Conservation (phyloP, 139 green algal species). For the Bryopsis sp. region DNA sequence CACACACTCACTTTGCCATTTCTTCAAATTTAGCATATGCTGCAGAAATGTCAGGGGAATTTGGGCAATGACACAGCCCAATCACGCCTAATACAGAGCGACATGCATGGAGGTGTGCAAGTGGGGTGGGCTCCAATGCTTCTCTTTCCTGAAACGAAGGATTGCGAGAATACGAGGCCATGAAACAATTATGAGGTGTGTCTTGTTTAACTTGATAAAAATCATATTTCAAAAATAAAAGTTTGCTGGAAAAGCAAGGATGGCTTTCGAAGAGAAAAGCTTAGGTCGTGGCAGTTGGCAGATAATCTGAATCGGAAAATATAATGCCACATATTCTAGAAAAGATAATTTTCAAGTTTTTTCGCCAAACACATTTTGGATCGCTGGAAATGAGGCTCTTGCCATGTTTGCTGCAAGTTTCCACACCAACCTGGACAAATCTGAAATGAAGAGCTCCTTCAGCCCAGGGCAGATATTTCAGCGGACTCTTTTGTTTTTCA, state of each 20-base stretch:
- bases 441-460: slow-evolving; percentile 21
- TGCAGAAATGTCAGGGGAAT: slow-evolving; percentile 8
- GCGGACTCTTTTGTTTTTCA: slow-evolving; percentile 22
- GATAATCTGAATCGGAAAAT: neutral
- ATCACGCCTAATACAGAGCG: slow-evolving; percentile 16
- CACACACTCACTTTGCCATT: slow-evolving; percentile 3
- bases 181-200: neutral
- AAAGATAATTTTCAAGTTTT: neutral
- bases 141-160: neutral
- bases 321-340: neutral
- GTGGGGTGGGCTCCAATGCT: neutral
- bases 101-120: slow-evolving; percentile 5
- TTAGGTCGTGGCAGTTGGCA: neutral
- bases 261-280: neutral
- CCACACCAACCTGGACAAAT: slow-evolving; percentile 8
- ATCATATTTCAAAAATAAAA: neutral
- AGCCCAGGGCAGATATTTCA: slow-evolving; percentile 20
- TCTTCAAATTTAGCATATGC: slow-evolving; percentile 20
- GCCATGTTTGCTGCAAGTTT: neutral
- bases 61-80: slow-evolving; percentile 24
- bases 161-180: neutral
- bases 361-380: neutral
- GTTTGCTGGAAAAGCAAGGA: neutral
- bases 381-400: neutral
- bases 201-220: neutral